Evolutionary conservation across 345 rosid genomes (phyloP).

Genomic region (Syzygium grande): DNA sequence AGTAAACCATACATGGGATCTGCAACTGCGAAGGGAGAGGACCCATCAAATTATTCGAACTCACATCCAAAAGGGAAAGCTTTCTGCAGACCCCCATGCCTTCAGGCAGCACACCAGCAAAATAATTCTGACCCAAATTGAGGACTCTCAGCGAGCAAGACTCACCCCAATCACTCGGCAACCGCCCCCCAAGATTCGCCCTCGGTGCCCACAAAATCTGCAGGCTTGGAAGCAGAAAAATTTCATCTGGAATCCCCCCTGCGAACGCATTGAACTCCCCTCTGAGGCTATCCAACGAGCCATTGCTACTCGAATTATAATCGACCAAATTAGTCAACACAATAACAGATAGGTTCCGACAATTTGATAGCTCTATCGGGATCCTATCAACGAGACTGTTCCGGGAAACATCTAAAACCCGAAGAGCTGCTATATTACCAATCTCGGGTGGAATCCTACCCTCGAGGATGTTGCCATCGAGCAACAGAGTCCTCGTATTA

Average conservation of each 20-base stretch:
- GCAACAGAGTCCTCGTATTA: constrained; percentile 34
- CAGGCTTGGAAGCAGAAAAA: constrained; percentile 24
- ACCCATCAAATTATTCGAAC: constrained; percentile 45
- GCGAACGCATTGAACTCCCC: constrained; percentile 60
- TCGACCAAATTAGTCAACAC: constrained; percentile 41
- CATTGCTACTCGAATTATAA: constrained; percentile 4
- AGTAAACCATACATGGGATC: constrained; percentile 49
- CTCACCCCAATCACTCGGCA: constrained; percentile 35
- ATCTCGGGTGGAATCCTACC: constrained; percentile 50
- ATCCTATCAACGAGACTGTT: constrained; percentile 42
- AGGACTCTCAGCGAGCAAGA: constrained; percentile 45
- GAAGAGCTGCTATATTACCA: constrained; percentile 42
- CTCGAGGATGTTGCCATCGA: constrained; percentile 47
- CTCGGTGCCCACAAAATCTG: constrained; percentile 72
- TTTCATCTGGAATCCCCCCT: constrained; percentile 29
- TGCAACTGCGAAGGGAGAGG: constrained; percentile 32
- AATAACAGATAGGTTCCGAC: constrained; percentile 37
- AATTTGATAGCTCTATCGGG: constrained; percentile 37
- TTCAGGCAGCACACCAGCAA: constrained; percentile 26
- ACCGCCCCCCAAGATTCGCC: constrained; percentile 45
- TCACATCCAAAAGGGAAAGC: constrained; percentile 52
- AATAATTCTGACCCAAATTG: constrained; percentile 44
- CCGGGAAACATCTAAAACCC: constrained; percentile 52
- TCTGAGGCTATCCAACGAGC: constrained; percentile 8
- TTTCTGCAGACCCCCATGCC: constrained; percentile 35